Conservation (phyloP, 768 basidiomycete species). For the Harrya chromipes region DNA sequence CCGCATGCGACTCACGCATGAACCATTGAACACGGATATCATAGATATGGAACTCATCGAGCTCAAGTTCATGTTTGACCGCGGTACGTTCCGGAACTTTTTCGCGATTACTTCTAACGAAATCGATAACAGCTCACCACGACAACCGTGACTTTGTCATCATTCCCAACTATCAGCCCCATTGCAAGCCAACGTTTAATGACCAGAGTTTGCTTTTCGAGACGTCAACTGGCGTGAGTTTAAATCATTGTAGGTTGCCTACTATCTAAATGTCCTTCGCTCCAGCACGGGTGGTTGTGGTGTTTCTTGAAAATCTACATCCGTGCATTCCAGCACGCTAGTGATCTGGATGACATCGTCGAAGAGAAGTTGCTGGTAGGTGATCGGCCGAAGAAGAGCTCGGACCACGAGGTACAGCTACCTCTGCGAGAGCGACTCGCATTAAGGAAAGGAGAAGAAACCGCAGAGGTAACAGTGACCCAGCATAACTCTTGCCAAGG, state of each 20-base stretch:
- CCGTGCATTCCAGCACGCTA: constrained; percentile 70
- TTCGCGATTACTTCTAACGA: constrained; percentile 4
- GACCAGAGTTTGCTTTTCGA: constrained; percentile 68
- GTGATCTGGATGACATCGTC: constrained; percentile 75
- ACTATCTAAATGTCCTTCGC: neutral
- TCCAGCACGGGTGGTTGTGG: constrained; percentile 68
- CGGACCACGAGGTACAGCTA: constrained; percentile 45
- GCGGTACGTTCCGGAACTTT: constrained; percentile 43
- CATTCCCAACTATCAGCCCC: constrained; percentile 76
- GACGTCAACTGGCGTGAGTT: constrained; percentile 59
- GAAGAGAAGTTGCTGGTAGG: constrained; percentile 81
- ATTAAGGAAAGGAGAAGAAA: constrained; percentile 46
- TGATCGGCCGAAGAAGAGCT: constrained; percentile 68
- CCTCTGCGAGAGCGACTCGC: constrained; percentile 60
- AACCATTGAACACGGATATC: constrained; percentile 64
- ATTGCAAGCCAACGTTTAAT: constrained; percentile 46
- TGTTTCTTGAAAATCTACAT: constrained; percentile 77
- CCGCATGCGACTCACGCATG: constrained; percentile 78
- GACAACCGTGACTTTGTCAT: constrained; percentile 88
- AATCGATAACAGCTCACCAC: constrained; percentile 50
- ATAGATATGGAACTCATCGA: constrained; percentile 84
- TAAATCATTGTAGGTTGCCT: neutral
- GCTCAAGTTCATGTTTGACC: constrained; percentile 78
- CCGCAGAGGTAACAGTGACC: constrained; percentile 45
- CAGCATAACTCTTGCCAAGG: neutral